A percentile compares a stretch with the other conserved stretches of the same genome.
Evolutionary conservation across 331 rosid genomes (phyloP).

Genomic region (Stylosanthes scabra): DNA sequence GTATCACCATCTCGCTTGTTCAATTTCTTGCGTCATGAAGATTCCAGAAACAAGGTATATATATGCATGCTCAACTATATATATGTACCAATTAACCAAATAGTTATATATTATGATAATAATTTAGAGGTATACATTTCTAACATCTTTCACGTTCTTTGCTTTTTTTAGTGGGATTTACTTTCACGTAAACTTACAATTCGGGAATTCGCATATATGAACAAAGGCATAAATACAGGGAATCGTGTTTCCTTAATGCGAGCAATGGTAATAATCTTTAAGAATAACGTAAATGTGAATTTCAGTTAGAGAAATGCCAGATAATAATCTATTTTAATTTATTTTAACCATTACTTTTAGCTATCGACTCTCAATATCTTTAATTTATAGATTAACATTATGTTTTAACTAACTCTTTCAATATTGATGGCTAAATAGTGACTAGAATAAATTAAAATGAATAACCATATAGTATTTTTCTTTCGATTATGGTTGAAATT

Average conservation of each 20-base stretch:
- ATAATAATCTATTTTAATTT: no score
- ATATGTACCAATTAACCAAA: background rate
- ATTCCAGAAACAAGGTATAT: constrained; percentile 54
- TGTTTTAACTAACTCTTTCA: no score
- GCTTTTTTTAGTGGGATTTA: constrained; percentile 63
- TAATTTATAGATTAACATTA: no score
- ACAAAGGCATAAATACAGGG: constrained; percentile 47
- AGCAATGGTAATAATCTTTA: constrained; percentile 44
- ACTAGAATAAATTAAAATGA: no score
- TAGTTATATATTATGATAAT: no score
- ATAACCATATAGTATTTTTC: no score
- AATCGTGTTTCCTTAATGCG: constrained; percentile 67
- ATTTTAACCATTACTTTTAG: no score
- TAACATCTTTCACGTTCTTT: background rate
- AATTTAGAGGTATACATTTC: background rate
- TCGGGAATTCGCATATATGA: constrained; percentile 43
- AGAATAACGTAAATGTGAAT: no score
- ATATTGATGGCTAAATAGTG: no score
- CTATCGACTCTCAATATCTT: no score
- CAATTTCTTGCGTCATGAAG: constrained; percentile 54
- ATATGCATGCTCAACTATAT: no score
- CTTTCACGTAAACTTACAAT: constrained; percentile 44
- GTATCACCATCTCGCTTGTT: constrained; percentile 52
- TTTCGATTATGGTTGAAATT: background rate
- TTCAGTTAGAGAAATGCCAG: no score